These are phyloP conservation scores for Sclerotiophoma versabilis DNA, from an alignment of 2,329 filamentous ascomycete genomes.

Conservation along the genomic window DNA sequence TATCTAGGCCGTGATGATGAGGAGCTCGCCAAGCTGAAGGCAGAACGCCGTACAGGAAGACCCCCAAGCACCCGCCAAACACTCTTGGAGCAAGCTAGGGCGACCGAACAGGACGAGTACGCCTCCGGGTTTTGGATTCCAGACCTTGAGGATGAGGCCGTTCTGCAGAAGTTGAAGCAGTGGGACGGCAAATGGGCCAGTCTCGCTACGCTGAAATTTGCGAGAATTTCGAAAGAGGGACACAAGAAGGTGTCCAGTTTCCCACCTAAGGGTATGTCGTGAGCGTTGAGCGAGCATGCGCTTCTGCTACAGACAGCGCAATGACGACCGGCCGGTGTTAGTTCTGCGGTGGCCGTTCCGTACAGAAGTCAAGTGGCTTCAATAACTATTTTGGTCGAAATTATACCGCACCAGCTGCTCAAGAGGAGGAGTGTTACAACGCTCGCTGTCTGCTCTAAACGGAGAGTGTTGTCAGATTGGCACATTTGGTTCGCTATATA, in stretches of 20 bases:
- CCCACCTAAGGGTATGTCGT: constrained; percentile 65
- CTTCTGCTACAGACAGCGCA: neutral
- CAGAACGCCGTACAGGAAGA: constrained; percentile 76
- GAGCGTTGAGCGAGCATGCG: constrained; percentile 16
- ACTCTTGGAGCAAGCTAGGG: constrained; percentile 74
- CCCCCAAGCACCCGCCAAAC: constrained; percentile 81
- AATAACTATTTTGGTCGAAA: too few relatives aligned
- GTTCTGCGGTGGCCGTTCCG: neutral
- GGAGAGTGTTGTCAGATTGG: too few relatives aligned
- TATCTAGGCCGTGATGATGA: constrained; percentile 71
- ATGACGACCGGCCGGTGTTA: neutral
- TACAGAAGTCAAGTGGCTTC: neutral
- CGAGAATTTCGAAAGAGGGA: constrained; percentile 73
- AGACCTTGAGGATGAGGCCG: constrained; percentile 73
- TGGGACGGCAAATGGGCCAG: constrained; percentile 90
- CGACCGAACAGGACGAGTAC: constrained; percentile 78
- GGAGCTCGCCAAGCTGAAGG: constrained; percentile 70
- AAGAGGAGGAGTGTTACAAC: neutral
- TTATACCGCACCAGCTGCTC: too few relatives aligned
- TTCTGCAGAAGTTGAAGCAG: constrained; percentile 68
- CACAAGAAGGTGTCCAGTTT: constrained; percentile 74
- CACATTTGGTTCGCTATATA: too few relatives aligned
- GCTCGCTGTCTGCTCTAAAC: neutral
- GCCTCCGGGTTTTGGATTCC: constrained; percentile 86
- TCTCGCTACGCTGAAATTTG: constrained; percentile 77